Evolutionary conservation across 805 yeast genomes (phyloP), one percentile per base, ranked within the genome.

Genomic region (Cyberlindnera xylosilytica): DNA sequence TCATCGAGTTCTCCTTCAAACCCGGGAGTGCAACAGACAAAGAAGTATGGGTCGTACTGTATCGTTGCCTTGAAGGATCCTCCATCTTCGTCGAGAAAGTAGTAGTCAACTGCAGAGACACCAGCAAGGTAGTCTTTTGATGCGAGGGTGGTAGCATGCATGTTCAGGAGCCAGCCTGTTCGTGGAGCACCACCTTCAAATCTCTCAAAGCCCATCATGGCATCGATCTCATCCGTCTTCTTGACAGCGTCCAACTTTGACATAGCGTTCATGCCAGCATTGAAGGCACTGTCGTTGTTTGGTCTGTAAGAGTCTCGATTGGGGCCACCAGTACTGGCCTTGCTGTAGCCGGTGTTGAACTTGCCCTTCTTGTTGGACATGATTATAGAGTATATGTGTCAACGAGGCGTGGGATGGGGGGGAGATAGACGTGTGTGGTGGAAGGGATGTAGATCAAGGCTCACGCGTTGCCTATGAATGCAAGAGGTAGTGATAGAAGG

Each of bases 21-120:
- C 5, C 79, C 78, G 1, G 75, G 75, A n/a, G 75, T 69, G 49
- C 87, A 78, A 3, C 79, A 72, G 10, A 93, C 65, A 39, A 83
- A 76, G 57, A 93, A 86, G 61, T 93, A 93, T 0, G 99, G 99
- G 53, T 87, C 89, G 58, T 77, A 87, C 44, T 76, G 83, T 12
- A 87, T 64, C 1, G 96, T 83, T 4, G 89, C 82, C 60, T 91
- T 93, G 69, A 95, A 93, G 34, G 86, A 79, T 6, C 97, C 99
- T 36, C 99, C 99, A 61, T 90, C 97, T 56, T 87, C 96, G 61
- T 90, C 98, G 7, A 93, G 65, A 54, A 95, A 93, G 60, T 95
- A 95, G 62, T 84, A 89, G 54, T 93, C 97, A 3, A 91, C 97
- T 3, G 91, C 99, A 0, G 97, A 78, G 27, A 76, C 70, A 9